Evolutionary conservation across 2,329 filamentous ascomycete species (phyloP), one percentile per base, ranked within the genome.

Genomic region (Ceratocystis lukuohia): DNA sequence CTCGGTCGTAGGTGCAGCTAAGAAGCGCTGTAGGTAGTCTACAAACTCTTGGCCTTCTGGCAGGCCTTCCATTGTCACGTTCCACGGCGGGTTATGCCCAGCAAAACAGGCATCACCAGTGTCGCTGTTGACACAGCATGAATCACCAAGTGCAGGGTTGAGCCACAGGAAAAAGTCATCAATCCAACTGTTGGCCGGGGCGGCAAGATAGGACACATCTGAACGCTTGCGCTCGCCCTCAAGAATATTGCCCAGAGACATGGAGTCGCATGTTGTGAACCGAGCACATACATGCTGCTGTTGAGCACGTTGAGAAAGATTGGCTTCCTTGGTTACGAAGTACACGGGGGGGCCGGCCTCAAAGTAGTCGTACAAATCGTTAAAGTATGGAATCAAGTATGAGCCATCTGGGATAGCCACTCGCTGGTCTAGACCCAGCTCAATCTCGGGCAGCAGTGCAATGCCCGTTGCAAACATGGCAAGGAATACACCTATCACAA

Each of bases 131-230:
- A 88, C 80, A 71, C 89, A 96, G 77, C 82, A 86, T 62, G 82
- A 78, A 57, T 91, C 88, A 25, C 77, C 76, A 56, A 90, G 83
- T 64, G 85, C 83, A 0, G 94, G 94, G 71, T 97, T 96, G n/a
- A 97, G 79, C 93, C 94, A 99, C 68, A 90, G 82, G 76, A 97
- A 91, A 77, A 91, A 97, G 73, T 99, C 94, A 70, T 99, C 94
- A 20, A 99, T 83, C 94, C 94, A 99, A 74, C 89, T 96, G 2
- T 95, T 94, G 0, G 93, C 87, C 0, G 91, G 88, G 8, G 92
- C 87, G 5, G 91, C 83, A 70, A 99, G 90, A 74, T 91, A 97
- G 0, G 91, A 96, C 1, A 93, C 80, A 5, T 95, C 84, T 0
- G 91, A 83, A 46, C 94, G 85, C 77, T 96, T 97, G 10, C 94